These are phyloP conservation scores for Vicia villosa DNA, from an alignment of 306 rosid species.

Conservation along the genomic window DNA sequence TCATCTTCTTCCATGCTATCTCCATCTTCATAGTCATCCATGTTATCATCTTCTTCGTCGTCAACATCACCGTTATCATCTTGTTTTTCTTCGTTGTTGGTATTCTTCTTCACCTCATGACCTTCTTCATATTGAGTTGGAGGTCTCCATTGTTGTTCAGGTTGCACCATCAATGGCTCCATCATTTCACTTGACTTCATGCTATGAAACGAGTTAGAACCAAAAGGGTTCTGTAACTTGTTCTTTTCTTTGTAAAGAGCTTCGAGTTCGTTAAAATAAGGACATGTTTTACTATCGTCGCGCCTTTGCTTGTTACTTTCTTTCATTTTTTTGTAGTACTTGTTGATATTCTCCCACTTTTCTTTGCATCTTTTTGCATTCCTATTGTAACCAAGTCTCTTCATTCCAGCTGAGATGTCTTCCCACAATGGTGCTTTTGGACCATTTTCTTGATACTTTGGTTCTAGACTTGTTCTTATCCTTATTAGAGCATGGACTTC, in stretches of 20 bases:
- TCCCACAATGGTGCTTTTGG: constrained; percentile 90
- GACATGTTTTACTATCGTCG: constrained; percentile 84
- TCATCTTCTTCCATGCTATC: constrained; percentile 46
- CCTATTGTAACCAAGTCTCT: constrained; percentile 65
- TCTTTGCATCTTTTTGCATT: constrained; percentile 91
- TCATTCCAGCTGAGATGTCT: constrained; percentile 83
- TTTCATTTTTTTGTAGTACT: constrained; percentile 88
- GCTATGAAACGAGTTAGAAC: constrained; percentile 12
- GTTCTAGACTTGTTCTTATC: constrained; percentile 59
- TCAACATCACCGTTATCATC: constrained; percentile 42
- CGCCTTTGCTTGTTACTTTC: constrained; percentile 67
- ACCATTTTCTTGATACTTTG: constrained; percentile 72
- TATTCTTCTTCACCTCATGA: not conserved
- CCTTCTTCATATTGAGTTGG: constrained; percentile 39
- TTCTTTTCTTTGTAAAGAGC: constrained; percentile 65
- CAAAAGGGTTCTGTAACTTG: constrained; percentile 33
- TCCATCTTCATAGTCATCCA: constrained; percentile 59
- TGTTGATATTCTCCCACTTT: constrained; percentile 98
- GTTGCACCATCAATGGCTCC: constrained; percentile 81
- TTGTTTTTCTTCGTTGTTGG: constrained; percentile 30
- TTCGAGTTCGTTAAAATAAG: constrained; percentile 77
- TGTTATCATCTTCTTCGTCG: constrained; percentile 5
- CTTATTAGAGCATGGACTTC: constrained; percentile 75
- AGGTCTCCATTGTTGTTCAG: constrained; percentile 89
- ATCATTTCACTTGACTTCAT: constrained; percentile 40